phyloP scores from a whole-genome alignment of 139 green algal genomes.

The Zygnema circumcarinatum region DNA sequence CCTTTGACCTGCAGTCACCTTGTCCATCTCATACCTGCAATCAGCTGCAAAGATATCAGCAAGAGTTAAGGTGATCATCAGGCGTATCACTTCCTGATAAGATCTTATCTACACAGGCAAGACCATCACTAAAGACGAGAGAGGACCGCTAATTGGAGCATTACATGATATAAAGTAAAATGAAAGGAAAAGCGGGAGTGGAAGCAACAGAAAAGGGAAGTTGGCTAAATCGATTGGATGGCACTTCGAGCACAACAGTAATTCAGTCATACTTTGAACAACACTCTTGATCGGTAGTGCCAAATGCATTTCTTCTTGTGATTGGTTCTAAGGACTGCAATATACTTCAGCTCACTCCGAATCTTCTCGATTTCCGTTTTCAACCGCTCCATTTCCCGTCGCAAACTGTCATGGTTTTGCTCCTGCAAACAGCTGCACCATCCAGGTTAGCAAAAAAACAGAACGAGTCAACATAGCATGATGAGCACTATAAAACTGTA shows the following conservation, averaged over 20 bases:
- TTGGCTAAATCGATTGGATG: no score
- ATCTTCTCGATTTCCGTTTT: slow-evolving; percentile 87
- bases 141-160: not conserved
- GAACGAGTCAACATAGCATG: not conserved
- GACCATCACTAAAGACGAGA: no score
- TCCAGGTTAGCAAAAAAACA: not conserved
- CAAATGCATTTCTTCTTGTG: no score
- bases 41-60: not conserved
- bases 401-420: slow-evolving; percentile 62
- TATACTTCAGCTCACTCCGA: slow-evolving; percentile 79
- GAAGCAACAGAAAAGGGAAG: no score
- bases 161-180: not conserved
- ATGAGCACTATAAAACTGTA: no score
- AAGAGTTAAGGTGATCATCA: not conserved
- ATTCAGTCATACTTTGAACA: no score
- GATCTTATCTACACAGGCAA: not conserved
- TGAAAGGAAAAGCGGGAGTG: no score
- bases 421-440: slow-evolving; percentile 37
- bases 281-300: no score
- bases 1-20: slow-evolving; percentile 87
- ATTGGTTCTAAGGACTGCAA: no score
- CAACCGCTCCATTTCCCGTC: slow-evolving; percentile 83
- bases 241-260: no score
- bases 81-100: not conserved
- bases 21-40: slow-evolving; percentile 93